Percentiles rank a stretch among this genome's conserved stretches.
These are phyloP conservation scores for Coemansia sp. DNA, from an alignment of 192 early-diverging fungal genomes.

Conservation along the genomic window DNA sequence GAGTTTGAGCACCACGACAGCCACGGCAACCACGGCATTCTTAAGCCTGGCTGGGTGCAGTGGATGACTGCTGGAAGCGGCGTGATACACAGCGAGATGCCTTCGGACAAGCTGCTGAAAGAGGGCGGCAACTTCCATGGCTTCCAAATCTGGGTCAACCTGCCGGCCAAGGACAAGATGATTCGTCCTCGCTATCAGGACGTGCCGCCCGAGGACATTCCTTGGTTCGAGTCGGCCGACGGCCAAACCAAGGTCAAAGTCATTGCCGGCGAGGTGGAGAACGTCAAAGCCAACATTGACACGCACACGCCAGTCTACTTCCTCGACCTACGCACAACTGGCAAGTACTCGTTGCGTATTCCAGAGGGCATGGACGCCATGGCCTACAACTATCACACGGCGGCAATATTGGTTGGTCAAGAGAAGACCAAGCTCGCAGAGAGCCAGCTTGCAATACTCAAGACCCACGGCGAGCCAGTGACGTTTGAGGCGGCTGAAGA, in stretches of 20 bases:
- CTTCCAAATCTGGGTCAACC: constrained; percentile 77
- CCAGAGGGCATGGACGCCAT: constrained; percentile 48
- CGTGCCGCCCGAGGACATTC: constrained; percentile 60
- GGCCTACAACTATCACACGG: constrained; percentile 46
- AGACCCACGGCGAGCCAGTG: constrained; percentile 33
- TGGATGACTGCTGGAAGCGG: constrained; percentile 78
- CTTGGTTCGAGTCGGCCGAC: constrained; percentile 51
- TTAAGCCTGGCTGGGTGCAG: constrained; percentile 66
- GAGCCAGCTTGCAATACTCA: constrained; percentile 38
- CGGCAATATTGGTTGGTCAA: constrained; percentile 30
- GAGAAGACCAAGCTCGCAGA: constrained; percentile 38
- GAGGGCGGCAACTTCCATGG: constrained; percentile 45
- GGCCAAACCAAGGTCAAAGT: constrained; percentile 63
- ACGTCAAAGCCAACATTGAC: constrained; percentile 60
- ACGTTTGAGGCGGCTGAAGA: constrained; percentile 32
- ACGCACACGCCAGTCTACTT: constrained; percentile 79
- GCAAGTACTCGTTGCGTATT: constrained; percentile 43
- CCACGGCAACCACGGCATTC: constrained; percentile 63
- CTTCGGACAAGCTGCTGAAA: constrained; percentile 43
- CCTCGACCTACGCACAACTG: constrained; percentile 69
- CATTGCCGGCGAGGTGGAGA: constrained; percentile 80
- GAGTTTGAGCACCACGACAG: constrained; percentile 74
- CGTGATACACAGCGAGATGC: constrained; percentile 74
- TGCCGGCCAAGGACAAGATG: constrained; percentile 69
- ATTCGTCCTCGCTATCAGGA: constrained; percentile 69